phyloP scores from a whole-genome alignment of 2,329 filamentous ascomycete genomes.

The Pseudopyricularia javanii region DNA sequence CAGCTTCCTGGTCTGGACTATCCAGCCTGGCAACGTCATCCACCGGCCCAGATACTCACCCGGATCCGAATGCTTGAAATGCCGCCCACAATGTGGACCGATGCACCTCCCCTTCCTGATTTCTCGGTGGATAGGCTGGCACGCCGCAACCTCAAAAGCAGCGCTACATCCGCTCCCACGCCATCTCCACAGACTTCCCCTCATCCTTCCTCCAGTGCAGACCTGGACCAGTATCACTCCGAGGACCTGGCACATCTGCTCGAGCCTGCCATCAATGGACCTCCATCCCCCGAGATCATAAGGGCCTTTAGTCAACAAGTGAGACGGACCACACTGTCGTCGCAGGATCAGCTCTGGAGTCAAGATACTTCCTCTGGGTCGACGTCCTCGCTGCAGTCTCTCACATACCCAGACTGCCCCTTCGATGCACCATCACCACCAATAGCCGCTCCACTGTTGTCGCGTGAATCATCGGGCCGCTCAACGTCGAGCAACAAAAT shows the following conservation, averaged over 20 bases:
- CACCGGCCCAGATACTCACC: background rate
- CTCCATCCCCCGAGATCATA: conserved; percentile 47
- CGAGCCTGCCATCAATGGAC: conserved; percentile 46
- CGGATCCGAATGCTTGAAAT: background rate
- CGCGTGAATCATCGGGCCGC: conserved; percentile 42
- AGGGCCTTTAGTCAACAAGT: conserved; percentile 47
- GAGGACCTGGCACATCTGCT: conserved; percentile 29
- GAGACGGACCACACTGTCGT: conserved; percentile 32
- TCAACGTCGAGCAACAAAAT: conserved; percentile 42
- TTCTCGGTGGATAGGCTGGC: background rate
- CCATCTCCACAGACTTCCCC: conserved; percentile 5
- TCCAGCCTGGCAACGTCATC: background rate
- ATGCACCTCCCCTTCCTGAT: background rate
- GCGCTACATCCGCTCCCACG: background rate
- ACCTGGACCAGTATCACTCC: conserved; percentile 5
- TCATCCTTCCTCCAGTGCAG: conserved; percentile 1
- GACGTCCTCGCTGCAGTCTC: conserved; percentile 39
- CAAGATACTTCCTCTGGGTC: conserved; percentile 40
- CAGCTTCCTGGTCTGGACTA: background rate
- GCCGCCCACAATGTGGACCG: conserved; percentile 2
- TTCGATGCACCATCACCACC: conserved; percentile 25
- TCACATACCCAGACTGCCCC: conserved; percentile 26
- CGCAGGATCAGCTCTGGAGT: conserved; percentile 31
- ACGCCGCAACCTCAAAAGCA: background rate
- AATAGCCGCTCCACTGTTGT: conserved; percentile 21